Evolutionary conservation across 2,329 filamentous ascomycete genomes (phyloP).

Genomic region (Chalara sp.): DNA sequence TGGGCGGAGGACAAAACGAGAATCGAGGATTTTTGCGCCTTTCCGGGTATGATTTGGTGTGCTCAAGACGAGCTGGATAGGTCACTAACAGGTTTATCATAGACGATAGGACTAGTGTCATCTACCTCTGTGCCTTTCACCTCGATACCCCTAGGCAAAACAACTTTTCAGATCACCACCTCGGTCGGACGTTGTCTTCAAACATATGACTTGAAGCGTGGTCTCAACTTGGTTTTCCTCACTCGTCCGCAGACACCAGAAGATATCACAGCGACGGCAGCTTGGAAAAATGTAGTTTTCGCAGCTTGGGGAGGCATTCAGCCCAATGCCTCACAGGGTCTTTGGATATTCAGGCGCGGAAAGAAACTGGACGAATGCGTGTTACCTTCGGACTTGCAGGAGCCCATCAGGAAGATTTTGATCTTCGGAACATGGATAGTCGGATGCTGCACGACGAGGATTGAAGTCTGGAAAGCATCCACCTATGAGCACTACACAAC

Average conservation of each 20-base stretch:
- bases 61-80: background rate
- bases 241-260: conserved; percentile 84
- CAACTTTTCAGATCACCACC: conserved; percentile 94
- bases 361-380: conserved; percentile 74
- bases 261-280: conserved; percentile 76
- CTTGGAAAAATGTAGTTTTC: conserved; percentile 81
- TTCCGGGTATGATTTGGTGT: conserved; percentile 63
- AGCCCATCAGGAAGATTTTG: conserved; percentile 71
- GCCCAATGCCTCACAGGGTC: conserved; percentile 49
- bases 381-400: conserved; percentile 54
- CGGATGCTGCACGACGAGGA: conserved; percentile 64
- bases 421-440: conserved; percentile 91
- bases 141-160: conserved; percentile 80
- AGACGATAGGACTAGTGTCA: conserved; percentile 92
- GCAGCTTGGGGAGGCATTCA: conserved; percentile 76
- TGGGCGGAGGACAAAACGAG: conserved; percentile 33
- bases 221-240: conserved; percentile 88
- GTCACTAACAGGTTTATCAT: conserved; percentile 14
- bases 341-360: conserved; percentile 91
- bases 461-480: conserved; percentile 78
- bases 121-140: conserved; percentile 88
- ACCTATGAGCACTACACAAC: conserved; percentile 89
- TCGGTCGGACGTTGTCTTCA: conserved; percentile 86
- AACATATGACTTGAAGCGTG: conserved; percentile 88
- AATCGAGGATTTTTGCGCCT: conserved; percentile 84